Evolutionary conservation across 1,284 basidiomycete genomes (phyloP).

Genomic region (Wolfiporia cocos): DNA sequence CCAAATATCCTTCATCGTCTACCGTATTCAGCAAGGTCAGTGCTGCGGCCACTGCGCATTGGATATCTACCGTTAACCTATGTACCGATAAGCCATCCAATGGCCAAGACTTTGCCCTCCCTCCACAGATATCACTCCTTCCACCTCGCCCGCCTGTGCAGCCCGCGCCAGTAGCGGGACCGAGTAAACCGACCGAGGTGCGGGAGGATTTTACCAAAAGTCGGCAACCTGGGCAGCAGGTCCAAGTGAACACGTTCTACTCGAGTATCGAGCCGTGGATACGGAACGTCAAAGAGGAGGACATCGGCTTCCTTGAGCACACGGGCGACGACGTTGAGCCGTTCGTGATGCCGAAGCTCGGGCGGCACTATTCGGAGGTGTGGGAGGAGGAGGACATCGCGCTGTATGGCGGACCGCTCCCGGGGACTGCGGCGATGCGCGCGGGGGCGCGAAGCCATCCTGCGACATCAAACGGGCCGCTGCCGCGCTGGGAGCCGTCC

Average conservation of each 20-base stretch:
- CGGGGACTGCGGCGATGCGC: slow-evolving; percentile 31
- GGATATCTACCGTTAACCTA: neutral
- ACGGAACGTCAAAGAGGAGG: slow-evolving; percentile 83
- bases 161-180: slow-evolving; percentile 66
- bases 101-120: slow-evolving; percentile 56
- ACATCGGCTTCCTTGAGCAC: slow-evolving; percentile 84
- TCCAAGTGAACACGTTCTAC: slow-evolving; percentile 71
- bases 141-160: slow-evolving; percentile 62
- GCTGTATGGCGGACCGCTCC: slow-evolving; percentile 37
- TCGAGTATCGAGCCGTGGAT: slow-evolving; percentile 82
- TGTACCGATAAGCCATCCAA: slow-evolving; percentile 26
- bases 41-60: slow-evolving; percentile 3
- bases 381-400: slow-evolving; percentile 90
- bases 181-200: slow-evolving; percentile 77
- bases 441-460: slow-evolving; percentile 24
- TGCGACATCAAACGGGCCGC: slow-evolving; percentile 33
- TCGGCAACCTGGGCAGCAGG: slow-evolving; percentile 62
- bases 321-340: slow-evolving; percentile 85
- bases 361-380: slow-evolving; percentile 81
- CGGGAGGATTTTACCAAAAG: slow-evolving; percentile 82
- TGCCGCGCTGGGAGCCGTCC: slow-evolving; percentile 68
- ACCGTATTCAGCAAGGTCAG: slow-evolving; percentile 47
- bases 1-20: slow-evolving; percentile 41
- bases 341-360: slow-evolving; percentile 82
- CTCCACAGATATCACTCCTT: slow-evolving; percentile 44